Evolutionary conservation across 306 rosid genomes (phyloP).

Genomic region (Sesbania bispinosa): DNA sequence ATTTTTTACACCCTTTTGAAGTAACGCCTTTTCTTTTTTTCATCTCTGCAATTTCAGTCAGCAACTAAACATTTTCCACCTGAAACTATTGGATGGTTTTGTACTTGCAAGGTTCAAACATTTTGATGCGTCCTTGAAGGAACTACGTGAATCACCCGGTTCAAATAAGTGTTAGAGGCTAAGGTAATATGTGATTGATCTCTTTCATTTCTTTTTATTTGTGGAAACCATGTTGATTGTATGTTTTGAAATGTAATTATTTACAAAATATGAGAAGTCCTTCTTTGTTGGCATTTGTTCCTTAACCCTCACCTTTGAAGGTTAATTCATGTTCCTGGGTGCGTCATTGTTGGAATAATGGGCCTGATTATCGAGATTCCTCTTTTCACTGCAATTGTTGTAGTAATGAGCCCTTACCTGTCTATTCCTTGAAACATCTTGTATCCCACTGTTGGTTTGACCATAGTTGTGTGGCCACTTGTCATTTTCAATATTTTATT

Average conservation of each 20-base stretch:
- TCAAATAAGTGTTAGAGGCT: conserved; percentile 49
- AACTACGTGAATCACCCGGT: conserved; percentile 58
- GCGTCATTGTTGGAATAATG: conserved; percentile 53
- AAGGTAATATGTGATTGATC: conserved; percentile 39
- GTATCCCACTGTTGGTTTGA: conserved; percentile 84
- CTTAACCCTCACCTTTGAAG: conserved; percentile 31
- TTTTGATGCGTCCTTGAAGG: conserved; percentile 70
- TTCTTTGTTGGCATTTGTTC: background rate
- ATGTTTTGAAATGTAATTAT: background rate
- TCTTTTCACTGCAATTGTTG: conserved; percentile 58
- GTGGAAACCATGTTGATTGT: background rate
- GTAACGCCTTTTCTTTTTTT: conserved; percentile 27
- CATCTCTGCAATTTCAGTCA: background rate
- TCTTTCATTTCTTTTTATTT: background rate
- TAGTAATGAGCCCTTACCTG: conserved; percentile 72
- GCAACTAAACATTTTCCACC: background rate
- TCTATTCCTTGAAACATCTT: conserved; percentile 84
- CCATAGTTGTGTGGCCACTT: conserved; percentile 80
- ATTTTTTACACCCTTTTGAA: conserved; percentile 62
- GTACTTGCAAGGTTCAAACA: conserved; percentile 48
- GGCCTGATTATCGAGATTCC: conserved; percentile 74
- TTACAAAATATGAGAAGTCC: background rate
- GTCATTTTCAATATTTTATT: conserved; percentile 62
- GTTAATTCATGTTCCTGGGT: conserved; percentile 76
- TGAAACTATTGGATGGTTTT: background rate